A percentile compares a stretch with the other conserved stretches of the same genome.
These are phyloP conservation scores for Cercospora nicotianae DNA, from an alignment of 2,329 filamentous ascomycete species.

Conservation along the genomic window DNA sequence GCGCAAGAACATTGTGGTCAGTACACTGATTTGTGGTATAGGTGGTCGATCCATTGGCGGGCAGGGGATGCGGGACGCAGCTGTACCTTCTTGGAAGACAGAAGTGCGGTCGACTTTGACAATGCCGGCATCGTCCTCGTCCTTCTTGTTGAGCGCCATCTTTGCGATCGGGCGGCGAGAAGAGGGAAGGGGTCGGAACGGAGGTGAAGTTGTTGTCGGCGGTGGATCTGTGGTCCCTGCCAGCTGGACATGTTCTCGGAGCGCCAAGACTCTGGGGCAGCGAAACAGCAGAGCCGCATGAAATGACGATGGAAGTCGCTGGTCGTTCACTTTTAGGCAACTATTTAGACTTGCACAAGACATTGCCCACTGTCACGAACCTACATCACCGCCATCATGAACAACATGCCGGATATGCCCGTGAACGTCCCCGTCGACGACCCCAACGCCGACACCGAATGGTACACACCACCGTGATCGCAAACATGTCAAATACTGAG, in stretches of 20 bases:
- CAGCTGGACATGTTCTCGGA: conserved; percentile 6
- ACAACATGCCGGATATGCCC: conserved; percentile 50
- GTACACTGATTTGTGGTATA: conserved; percentile 15
- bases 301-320: background rate
- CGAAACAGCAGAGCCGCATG: conserved; percentile 9
- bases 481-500: conserved; percentile 22
- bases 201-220: conserved; percentile 5
- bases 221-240: conserved; percentile 9
- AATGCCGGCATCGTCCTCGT: conserved; percentile 93
- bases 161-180: conserved; percentile 5
- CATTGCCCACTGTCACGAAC: background rate
- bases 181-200: background rate
- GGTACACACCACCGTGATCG: conserved; percentile 52
- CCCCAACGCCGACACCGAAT: conserved; percentile 97
- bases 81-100: conserved; percentile 93
- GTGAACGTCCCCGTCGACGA: conserved; percentile 85
- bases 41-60: conserved; percentile 10
- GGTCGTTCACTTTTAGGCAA: background rate
- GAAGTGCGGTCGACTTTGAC: conserved; percentile 97
- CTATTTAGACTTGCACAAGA: background rate
- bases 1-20: conserved; percentile 27
- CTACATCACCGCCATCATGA: conserved; percentile 21
- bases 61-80: conserved; percentile 6
- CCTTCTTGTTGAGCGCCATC: conserved; percentile 99
- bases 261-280: conserved; percentile 9